Conservation (phyloP, 441 rosid genomes). For the Pelargonium fulgidum region DNA sequence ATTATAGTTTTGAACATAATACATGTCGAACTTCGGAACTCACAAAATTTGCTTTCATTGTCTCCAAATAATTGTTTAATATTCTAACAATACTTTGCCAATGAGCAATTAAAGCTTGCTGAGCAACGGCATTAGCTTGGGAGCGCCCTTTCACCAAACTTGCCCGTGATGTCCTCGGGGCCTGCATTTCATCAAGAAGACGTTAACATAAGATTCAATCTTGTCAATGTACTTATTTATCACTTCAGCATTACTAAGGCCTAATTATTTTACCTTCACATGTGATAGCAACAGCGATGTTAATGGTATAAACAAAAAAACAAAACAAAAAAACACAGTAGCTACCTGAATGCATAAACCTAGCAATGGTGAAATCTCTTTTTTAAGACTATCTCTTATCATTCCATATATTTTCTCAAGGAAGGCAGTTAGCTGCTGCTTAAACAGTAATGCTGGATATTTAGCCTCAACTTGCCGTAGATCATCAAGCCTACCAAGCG, state of each 20-base stretch:
- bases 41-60: constrained; percentile 74
- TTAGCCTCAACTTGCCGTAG: constrained; percentile 97
- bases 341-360: constrained; percentile 96
- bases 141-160: constrained; percentile 98
- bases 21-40: constrained; percentile 18
- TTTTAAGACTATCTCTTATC: constrained; percentile 96
- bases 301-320: too few relatives aligned
- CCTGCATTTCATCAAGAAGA: constrained; percentile 33
- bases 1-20: not conserved
- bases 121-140: constrained; percentile 76
- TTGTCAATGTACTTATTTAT: constrained; percentile 3
- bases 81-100: constrained; percentile 99
- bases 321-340: constrained; percentile 11
- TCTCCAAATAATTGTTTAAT: constrained; percentile 79
- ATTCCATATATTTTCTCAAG: constrained; percentile 99
- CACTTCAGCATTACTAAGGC: constrained; percentile 4
- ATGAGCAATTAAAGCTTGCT: constrained; percentile 91
- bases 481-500: constrained; percentile 77
- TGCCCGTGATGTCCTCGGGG: constrained; percentile 98
- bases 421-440: constrained; percentile 99
- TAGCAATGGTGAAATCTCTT: constrained; percentile 95
- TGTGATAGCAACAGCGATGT: not conserved
- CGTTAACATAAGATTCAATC: not conserved
- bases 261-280: not conserved
- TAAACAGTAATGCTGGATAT: constrained; percentile 97